Evolutionary conservation across 2,329 filamentous ascomycete genomes (phyloP).

Genomic region (Hypoxylon rubiginosum): DNA sequence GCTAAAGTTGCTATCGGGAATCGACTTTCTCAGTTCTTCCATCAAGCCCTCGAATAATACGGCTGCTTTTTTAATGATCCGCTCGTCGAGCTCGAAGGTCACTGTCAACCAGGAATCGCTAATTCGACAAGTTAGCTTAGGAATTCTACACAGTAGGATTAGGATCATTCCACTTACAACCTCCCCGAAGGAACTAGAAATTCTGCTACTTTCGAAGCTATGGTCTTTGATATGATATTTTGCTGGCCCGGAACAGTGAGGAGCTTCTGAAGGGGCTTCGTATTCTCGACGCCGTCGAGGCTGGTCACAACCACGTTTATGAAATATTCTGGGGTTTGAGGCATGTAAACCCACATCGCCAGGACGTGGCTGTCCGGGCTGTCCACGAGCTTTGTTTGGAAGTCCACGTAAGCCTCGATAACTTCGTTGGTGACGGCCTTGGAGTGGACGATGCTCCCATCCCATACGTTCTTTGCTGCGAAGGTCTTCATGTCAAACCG

Average conservation of each 20-base stretch:
- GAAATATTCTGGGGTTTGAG: constrained; percentile 19
- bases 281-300: constrained; percentile 34
- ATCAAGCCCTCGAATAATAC: constrained; percentile 25
- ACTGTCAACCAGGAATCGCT: constrained; percentile 39
- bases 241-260: constrained; percentile 33
- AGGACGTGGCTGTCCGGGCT: constrained; percentile 31
- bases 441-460: constrained; percentile 19
- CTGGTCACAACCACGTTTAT: constrained; percentile 33
- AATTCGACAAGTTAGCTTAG: constrained; percentile 12
- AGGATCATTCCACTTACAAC: constrained; percentile 24
- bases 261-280: constrained; percentile 30
- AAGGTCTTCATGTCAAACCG: constrained; percentile 36
- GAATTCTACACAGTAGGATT: neutral
- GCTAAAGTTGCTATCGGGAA: constrained; percentile 32
- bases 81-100: constrained; percentile 40
- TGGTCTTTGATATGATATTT: constrained; percentile 25
- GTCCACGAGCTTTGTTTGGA: constrained; percentile 19
- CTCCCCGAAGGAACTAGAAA: constrained; percentile 33
- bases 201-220: constrained; percentile 29
- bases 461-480: constrained; percentile 25
- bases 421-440: constrained; percentile 8
- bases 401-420: constrained; percentile 37
- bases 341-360: constrained; percentile 24
- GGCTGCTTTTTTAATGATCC: constrained; percentile 31
- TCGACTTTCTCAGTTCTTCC: constrained; percentile 25